Conservation (phyloP, 805 yeast species). For the Lachancea sp. region DNA sequence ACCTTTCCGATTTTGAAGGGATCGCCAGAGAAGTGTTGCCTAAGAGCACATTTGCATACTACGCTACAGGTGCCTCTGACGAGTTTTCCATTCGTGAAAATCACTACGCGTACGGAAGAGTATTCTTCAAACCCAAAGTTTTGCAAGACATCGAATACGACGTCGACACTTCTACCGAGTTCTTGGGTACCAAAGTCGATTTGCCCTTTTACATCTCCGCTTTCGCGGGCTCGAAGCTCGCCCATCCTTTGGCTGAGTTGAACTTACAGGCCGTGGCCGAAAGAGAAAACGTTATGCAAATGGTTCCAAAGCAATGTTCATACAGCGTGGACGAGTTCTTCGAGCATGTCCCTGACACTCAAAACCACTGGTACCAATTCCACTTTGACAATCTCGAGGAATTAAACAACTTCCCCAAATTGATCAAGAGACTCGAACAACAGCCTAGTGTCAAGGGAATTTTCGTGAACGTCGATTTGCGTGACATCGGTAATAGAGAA, state of each 20-base stretch:
- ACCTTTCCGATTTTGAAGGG: slow-evolving; percentile 36
- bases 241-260: slow-evolving; percentile 38
- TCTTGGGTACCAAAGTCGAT: slow-evolving; percentile 41
- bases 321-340: slow-evolving; percentile 38
- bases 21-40: slow-evolving; percentile 35
- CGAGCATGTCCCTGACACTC: slow-evolving; percentile 30
- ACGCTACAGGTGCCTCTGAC: slow-evolving; percentile 45
- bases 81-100: slow-evolving; percentile 42
- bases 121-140: slow-evolving; percentile 43
- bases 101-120: slow-evolving; percentile 36
- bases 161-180: slow-evolving; percentile 39
- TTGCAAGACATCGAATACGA: slow-evolving; percentile 30
- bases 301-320: slow-evolving; percentile 41
- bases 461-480: slow-evolving; percentile 51
- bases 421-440: slow-evolving; percentile 36
- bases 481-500: slow-evolving; percentile 49
- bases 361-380: slow-evolving; percentile 44
- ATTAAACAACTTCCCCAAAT: slow-evolving; percentile 22
- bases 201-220: slow-evolving; percentile 47
- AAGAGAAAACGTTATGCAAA: slow-evolving; percentile 38
- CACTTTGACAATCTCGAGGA: slow-evolving; percentile 40
- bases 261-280: slow-evolving; percentile 16
- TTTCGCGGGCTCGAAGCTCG: slow-evolving; percentile 41
- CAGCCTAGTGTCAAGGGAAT: slow-evolving; percentile 40
- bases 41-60: slow-evolving; percentile 37